Conservation (phyloP, 495 filamentous ascomycete genomes). For the Diplogelasinospora grovesii region DNA sequence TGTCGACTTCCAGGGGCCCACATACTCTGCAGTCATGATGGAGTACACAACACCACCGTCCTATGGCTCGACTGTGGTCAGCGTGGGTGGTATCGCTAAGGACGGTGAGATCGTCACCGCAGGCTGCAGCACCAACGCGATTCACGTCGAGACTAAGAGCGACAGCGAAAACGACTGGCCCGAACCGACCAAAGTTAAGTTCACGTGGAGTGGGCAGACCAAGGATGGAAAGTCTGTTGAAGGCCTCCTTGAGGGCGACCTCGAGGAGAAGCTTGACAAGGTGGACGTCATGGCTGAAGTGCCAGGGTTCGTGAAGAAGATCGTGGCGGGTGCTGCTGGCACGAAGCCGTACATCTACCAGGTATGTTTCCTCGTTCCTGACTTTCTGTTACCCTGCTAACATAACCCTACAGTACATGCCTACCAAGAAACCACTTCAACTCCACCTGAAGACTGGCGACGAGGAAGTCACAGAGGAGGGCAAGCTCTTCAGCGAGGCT, state of each 20-base stretch:
- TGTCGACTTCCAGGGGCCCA: slow-evolving; percentile 80
- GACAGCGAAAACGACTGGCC: slow-evolving; percentile 85
- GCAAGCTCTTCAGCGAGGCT: slow-evolving; percentile 72
- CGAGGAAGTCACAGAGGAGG: slow-evolving; percentile 67
- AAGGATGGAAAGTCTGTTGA: slow-evolving; percentile 66
- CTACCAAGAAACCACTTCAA: slow-evolving; percentile 47
- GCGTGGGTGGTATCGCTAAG: slow-evolving; percentile 72
- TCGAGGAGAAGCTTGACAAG: slow-evolving; percentile 70
- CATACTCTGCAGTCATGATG: slow-evolving; percentile 86
- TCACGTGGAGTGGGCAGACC: slow-evolving; percentile 70
- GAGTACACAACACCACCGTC: slow-evolving; percentile 93
- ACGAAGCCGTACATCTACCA: slow-evolving; percentile 98
- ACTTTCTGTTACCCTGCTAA: slow-evolving; percentile 12
- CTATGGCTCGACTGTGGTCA: slow-evolving; percentile 83
- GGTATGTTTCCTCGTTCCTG: slow-evolving; percentile 38
- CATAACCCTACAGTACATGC: slow-evolving; percentile 54
- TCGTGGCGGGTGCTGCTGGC: slow-evolving; percentile 79
- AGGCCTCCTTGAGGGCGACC: slow-evolving; percentile 59
- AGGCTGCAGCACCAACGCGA: slow-evolving; percentile 52
- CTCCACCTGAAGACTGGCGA: slow-evolving; percentile 81
- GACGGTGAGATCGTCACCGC: slow-evolving; percentile 75
- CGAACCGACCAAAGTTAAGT: slow-evolving; percentile 68
- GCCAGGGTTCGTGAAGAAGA: slow-evolving; percentile 87
- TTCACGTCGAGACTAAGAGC: slow-evolving; percentile 58
- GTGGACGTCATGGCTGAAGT: slow-evolving; percentile 96